Base-by-base conservation (phyloP, 176 grass and related monocot genomes). In the Paspalum notatum region DNA sequence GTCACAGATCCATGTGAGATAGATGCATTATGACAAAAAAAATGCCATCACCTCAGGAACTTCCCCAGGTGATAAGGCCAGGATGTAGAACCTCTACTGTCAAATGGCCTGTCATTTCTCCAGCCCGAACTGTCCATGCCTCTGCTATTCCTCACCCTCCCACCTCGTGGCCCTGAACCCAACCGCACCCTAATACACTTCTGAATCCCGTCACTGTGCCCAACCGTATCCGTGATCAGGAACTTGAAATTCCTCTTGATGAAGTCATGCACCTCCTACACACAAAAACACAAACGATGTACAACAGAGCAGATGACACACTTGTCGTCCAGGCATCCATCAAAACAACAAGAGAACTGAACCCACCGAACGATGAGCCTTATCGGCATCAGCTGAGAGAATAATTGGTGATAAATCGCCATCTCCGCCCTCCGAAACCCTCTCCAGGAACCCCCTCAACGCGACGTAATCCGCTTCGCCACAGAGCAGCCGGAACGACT, bases 191-290 rank as follows among this genome's bases (percentile, higher is more conserved):
- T 98, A 32, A 98, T 77, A 25, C 92, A 87, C 80, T 88, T 98
- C 72, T 86, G 87, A 62, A 82, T 80, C 61, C 89, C 95, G 64
- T 94, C 92, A 1, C 57, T 68, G 42, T 89, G 92, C 62, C 91
- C 95, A 18, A 98, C 86, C 1, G 92, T 98, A 61, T 98, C 95
- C 5, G 92, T 98, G 68, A 89, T 74, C 27, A 98, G 83, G 73
- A 87, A 91, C 56, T 85, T 92, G 81, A 98, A 98, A 64, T 91
- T 92, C 88, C 84, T 94, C 86, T 94, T 98, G 72, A 98, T 93
- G 77, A 98, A 98, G 26, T 94, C 93, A 53, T 98, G 95, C 68
- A 94, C 90, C 54, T 93, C 92, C 95, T 98, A 67, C 63, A 58
- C 11, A 32, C 32, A 32, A 32, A 32, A 32, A 32, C 2, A 62